These are phyloP conservation scores for Trichophyton simii DNA, from an alignment of 2,329 filamentous ascomycete species.

Conservation along the genomic window DNA sequence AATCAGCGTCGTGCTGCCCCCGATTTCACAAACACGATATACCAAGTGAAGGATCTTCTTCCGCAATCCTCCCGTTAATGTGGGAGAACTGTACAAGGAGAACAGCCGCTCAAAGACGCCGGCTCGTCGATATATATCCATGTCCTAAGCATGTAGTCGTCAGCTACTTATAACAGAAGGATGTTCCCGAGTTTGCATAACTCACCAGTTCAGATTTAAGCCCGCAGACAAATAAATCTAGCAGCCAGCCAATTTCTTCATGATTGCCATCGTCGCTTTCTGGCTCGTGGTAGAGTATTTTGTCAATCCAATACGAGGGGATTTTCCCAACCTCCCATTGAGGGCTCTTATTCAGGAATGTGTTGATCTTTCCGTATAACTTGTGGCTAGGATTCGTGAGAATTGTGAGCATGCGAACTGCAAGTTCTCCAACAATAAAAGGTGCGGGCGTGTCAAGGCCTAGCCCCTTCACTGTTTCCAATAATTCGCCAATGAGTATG, in stretches of 20 bases:
- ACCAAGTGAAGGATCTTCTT: conserved; percentile 51
- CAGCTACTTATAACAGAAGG: not conserved
- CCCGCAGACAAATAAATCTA: conserved; percentile 59
- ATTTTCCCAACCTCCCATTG: conserved; percentile 53
- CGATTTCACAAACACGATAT: conserved; percentile 53
- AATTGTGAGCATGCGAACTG: conserved; percentile 55
- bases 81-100: conserved; percentile 54
- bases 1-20: conserved; percentile 66
- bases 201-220: conserved; percentile 42
- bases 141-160: conserved; percentile 22
- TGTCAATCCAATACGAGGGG: conserved; percentile 50
- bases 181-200: conserved; percentile 6
- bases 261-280: conserved; percentile 61
- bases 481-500: conserved; percentile 65
- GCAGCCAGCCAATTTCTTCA: conserved; percentile 60
- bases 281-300: conserved; percentile 61
- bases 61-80: conserved; percentile 47
- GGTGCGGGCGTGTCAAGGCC: conserved; percentile 51
- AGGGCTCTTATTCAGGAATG: conserved; percentile 66
- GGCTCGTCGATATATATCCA: conserved; percentile 41
- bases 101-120: conserved; percentile 64
- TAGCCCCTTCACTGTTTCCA: conserved; percentile 54
- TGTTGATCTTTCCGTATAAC: conserved; percentile 76
- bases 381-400: conserved; percentile 65
- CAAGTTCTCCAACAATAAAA: conserved; percentile 63